Base-by-base conservation (phyloP, 2,329 filamentous ascomycete species). In the Cladosporium cucumerinum region DNA sequence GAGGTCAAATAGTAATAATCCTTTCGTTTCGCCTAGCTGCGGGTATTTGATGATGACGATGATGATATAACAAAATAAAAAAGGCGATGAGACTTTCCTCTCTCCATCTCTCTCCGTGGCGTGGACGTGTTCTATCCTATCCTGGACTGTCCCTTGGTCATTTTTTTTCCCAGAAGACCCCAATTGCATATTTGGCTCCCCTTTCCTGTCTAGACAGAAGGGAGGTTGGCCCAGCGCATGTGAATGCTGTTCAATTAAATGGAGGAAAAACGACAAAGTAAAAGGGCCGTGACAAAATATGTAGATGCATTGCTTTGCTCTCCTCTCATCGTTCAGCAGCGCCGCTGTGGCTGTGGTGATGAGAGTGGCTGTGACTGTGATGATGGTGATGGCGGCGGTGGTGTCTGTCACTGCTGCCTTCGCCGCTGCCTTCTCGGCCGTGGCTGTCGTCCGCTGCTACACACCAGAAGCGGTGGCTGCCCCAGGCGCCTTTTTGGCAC, bases 401-500 rank as follows among this genome's bases (percentile, higher is more conserved):
- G 26, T 70, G 69, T 48, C 70, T 64, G 16, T 72, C 71, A 48
- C 70, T 69, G 52, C 70, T 66, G 26, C 60, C 57, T 32, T 64
- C 62, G 21, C 60, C 51, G n/a, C 48, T 49, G 34, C 49, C 51
- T 51, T 69, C 70, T 34, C 63, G 63, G 26, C 69, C 68, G 36
- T 69, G 66, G 52, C 68, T 64, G 28, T 74, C 73, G 63, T 85
- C 84, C 18, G 91, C 91, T 66, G 89, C 89, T 65, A 95, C 89
- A 77, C 95, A 99, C 95, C 95, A 99, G 80, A 98, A 96, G 67
- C 95, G 89, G 77, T 99, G 95, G 79, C 93, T 98, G 30, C 95
- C 93, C 95, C 95, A 99, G 11, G 95, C 96, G 72, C 92, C 96
- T 83, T 98, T 98, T 80, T 99, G 95, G 79, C 95, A 99, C 78